Conservation (phyloP, 192 early-diverging fungal genomes). For the Coemansia sp. region DNA sequence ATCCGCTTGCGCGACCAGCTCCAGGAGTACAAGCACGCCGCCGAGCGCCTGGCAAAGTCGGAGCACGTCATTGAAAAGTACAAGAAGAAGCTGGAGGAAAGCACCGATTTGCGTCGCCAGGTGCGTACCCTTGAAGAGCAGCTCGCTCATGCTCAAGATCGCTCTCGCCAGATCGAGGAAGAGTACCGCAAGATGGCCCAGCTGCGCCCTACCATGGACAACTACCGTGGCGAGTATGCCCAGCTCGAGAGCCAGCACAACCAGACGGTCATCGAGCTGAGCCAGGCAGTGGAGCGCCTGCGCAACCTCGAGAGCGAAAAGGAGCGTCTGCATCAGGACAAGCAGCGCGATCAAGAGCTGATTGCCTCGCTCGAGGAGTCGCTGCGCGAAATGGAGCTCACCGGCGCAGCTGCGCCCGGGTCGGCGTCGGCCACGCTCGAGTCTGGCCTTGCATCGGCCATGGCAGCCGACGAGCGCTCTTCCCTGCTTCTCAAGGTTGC, state of each 20-base stretch:
- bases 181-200: conserved; percentile 78
- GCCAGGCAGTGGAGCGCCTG: conserved; percentile 69
- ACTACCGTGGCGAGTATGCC: conserved; percentile 78
- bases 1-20: conserved; percentile 79
- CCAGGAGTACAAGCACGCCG: conserved; percentile 84
- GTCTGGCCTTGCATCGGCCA: conserved; percentile 28
- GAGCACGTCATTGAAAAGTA: conserved; percentile 96
- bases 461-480: conserved; percentile 37
- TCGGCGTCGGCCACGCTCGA: conserved; percentile 26
- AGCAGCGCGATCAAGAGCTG: conserved; percentile 67
- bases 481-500: conserved; percentile 54
- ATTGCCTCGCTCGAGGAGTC: conserved; percentile 77
- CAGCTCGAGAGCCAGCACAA: conserved; percentile 71
- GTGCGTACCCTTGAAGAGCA: conserved; percentile 76
- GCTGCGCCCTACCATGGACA: conserved; percentile 81
- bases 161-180: conserved; percentile 77
- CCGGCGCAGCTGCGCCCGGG: conserved; percentile 28
- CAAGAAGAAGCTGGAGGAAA: conserved; percentile 92
- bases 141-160: conserved; percentile 65
- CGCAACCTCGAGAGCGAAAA: conserved; percentile 59
- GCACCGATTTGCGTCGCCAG: conserved; percentile 71
- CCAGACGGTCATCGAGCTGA: conserved; percentile 64
- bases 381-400: conserved; percentile 76
- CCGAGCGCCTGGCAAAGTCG: conserved; percentile 88
- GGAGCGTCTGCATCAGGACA: conserved; percentile 63